Percentiles rank a stretch among this genome's conserved stretches.
These are phyloP conservation scores for Leccinum incarnatum DNA, from an alignment of 768 basidiomycete species.

Conservation along the genomic window DNA sequence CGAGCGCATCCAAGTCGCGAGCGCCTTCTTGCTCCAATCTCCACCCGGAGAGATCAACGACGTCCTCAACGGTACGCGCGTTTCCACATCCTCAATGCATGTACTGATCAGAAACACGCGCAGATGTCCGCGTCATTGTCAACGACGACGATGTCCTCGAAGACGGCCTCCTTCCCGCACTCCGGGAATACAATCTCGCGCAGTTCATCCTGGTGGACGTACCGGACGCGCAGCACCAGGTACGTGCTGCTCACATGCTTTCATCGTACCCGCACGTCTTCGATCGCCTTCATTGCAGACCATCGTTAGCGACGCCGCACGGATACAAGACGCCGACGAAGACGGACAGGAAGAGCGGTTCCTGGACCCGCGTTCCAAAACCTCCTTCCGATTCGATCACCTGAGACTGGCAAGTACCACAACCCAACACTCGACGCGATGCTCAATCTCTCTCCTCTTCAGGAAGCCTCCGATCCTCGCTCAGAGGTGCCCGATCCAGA, in stretches of 20 bases:
- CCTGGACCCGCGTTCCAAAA: conserved; percentile 75
- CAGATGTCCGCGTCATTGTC: conserved; percentile 90
- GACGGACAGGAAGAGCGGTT: conserved; percentile 63
- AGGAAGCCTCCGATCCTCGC: conserved; percentile 80
- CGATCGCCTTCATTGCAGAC: conserved; percentile 45
- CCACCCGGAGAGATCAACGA: conserved; percentile 98
- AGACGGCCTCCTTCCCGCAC: conserved; percentile 69
- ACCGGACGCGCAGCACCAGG: conserved; percentile 74
- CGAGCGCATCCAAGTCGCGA: conserved; percentile 69
- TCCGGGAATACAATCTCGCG: conserved; percentile 81
- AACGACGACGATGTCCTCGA: conserved; percentile 83
- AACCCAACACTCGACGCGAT: background rate
- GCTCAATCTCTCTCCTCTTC: conserved; percentile 44
- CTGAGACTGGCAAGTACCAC: conserved; percentile 63
- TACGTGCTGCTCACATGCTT: conserved; percentile 25
- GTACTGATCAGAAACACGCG: conserved; percentile 3
- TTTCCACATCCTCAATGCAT: background rate
- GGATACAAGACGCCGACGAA: conserved; percentile 40
- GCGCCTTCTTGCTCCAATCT: conserved; percentile 80
- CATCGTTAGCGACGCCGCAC: conserved; percentile 74
- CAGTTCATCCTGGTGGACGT: conserved; percentile 89
- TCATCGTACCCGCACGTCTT: background rate
- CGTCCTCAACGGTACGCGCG: conserved; percentile 79
- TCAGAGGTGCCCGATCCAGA: conserved; percentile 58
- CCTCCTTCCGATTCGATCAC: conserved; percentile 59